Percentiles rank a stretch among this genome's conserved stretches.
These are phyloP conservation scores for Puccinia hordei DNA, from an alignment of 1,284 basidiomycete genomes.

Conservation along the genomic window DNA sequence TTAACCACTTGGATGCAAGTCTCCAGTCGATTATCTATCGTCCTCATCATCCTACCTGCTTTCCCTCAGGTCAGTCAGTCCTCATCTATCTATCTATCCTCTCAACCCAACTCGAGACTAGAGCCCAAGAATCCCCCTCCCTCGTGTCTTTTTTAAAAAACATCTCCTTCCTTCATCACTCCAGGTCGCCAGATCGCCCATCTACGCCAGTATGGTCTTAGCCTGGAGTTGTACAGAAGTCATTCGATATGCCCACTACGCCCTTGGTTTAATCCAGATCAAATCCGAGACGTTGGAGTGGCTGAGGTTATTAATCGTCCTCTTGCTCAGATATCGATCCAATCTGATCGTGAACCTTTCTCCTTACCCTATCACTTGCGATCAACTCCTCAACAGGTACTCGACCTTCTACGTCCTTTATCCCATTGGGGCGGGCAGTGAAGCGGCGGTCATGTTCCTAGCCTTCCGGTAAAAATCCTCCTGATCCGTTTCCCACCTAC, in stretches of 20 bases:
- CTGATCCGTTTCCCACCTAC: too few species aligned
- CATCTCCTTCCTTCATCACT: not conserved
- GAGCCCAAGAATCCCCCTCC: too few species aligned
- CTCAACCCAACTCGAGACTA: too few species aligned
- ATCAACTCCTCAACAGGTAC: conserved; percentile 64
- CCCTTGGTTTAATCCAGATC: conserved; percentile 68
- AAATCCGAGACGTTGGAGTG: conserved; percentile 61
- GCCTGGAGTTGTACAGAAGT: conserved; percentile 92
- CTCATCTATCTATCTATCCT: too few species aligned
- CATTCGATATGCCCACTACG: conserved; percentile 89
- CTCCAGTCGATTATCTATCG: conserved; percentile 76
- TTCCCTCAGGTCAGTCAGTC: conserved; percentile 59
- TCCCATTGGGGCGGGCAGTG: conserved; percentile 84
- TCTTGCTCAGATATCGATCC: too few species aligned
- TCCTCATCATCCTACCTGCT: conserved; percentile 78
- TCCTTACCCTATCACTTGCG: not conserved
- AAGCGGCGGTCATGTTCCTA: conserved; percentile 77
- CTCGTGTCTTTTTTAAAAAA: not conserved
- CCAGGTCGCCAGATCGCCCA: conserved; percentile 69
- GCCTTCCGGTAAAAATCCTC: conserved; percentile 19
- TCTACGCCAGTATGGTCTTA: conserved; percentile 87
- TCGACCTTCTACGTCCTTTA: conserved; percentile 91
- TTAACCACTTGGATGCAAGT: conserved; percentile 83
- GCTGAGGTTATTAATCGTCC: conserved; percentile 59
- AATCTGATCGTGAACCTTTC: not conserved